Evolutionary conservation across 139 green algal species (phyloP).

Genomic region (Mesotaenium endlicherianum): DNA sequence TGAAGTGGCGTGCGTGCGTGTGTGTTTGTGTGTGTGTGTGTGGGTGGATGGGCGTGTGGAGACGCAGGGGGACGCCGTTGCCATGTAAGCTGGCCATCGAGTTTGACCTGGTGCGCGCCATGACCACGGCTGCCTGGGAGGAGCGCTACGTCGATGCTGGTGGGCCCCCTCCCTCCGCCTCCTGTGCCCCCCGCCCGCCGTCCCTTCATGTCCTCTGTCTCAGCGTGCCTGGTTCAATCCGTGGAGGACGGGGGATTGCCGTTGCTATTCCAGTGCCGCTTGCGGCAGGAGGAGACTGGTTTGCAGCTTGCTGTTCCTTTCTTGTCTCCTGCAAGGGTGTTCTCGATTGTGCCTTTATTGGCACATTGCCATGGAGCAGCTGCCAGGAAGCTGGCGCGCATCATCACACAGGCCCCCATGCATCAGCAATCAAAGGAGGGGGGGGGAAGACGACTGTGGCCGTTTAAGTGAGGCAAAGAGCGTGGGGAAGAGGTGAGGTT

Average conservation of each 20-base stretch:
- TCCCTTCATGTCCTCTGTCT: not conserved
- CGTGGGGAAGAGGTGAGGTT: no score
- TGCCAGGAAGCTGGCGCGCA: no score
- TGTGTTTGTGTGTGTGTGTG: no score
- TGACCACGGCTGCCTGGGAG: slow-evolving; percentile 20
- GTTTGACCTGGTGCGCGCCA: slow-evolving; percentile 10
- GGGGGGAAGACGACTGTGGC: no score
- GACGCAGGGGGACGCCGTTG: not conserved
- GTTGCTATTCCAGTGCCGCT: not conserved
- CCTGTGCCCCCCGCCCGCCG: no score
- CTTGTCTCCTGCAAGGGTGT: no score
- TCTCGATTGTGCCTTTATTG: not conserved
- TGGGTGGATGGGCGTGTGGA: no score
- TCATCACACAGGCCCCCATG: no score
- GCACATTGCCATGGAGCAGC: no score
- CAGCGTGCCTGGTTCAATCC: not conserved
- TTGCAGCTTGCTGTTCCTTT: not conserved
- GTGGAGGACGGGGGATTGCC: not conserved
- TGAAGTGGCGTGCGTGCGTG: not conserved
- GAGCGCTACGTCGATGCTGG: slow-evolving; percentile 32
- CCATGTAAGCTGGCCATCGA: slow-evolving; percentile 13
- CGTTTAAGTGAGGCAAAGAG: no score
- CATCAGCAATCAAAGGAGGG: no score
- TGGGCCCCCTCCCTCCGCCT: no score
- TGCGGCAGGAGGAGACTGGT: not conserved